Conservation (phyloP, 345 rosid species). For the Populus nigra region DNA sequence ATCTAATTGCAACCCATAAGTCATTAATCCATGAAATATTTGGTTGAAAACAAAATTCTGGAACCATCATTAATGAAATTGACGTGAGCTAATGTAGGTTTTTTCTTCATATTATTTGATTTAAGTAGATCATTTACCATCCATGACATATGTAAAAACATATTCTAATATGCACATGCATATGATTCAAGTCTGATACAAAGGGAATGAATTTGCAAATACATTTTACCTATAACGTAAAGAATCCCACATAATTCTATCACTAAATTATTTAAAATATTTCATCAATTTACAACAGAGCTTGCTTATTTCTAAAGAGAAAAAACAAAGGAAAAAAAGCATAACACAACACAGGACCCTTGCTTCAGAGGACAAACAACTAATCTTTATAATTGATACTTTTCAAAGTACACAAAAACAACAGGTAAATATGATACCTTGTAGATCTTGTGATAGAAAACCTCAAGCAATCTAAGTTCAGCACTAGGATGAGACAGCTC, state of each 20-base stretch:
- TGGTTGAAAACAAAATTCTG: neutral
- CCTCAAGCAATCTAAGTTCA: constrained; percentile 39
- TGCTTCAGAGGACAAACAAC: neutral
- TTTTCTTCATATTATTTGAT: neutral
- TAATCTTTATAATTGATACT: neutral
- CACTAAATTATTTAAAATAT: neutral
- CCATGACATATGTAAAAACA: neutral
- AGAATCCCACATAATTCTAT: neutral
- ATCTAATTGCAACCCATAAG: neutral
- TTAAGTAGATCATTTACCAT: neutral
- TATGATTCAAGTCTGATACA: neutral
- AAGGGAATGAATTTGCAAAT: neutral
- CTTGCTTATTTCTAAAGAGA: neutral
- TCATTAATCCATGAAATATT: neutral
- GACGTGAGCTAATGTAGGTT: neutral
- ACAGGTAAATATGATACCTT: constrained; percentile 18
- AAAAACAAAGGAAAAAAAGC: neutral
- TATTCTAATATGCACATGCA: neutral
- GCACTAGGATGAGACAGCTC: constrained; percentile 35
- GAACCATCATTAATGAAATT: neutral
- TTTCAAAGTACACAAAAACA: neutral
- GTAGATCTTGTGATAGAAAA: constrained; percentile 40
- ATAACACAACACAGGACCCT: neutral
- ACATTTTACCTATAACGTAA: neutral
- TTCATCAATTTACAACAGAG: neutral